Base-by-base conservation (phyloP, 345 rosid genomes). In the Xanthoceras sorbifolium region DNA sequence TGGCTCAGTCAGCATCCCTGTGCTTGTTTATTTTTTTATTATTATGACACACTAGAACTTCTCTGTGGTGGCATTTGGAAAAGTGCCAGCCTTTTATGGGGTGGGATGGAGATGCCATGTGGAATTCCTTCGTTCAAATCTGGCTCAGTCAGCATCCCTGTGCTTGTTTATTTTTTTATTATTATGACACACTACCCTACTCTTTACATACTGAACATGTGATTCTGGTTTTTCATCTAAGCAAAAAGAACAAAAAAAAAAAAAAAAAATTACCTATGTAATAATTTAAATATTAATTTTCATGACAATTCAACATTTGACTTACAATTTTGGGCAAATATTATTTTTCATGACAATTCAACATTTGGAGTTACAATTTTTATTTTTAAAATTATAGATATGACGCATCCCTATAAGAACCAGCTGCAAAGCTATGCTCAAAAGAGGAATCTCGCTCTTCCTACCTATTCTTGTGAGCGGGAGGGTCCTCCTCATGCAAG, bases 401-500 rank as follows among this genome's bases (percentile, higher is more conserved):
- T 38, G 48, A 75, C 73, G 7, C 81, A 77, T 38, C 55, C 76
- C 68, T 88, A 74, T 86, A 92, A 92, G 79, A 84, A 57, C 40
- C 83, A 79, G 32, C 55, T 92, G 71, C 93, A 88, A n/a, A 65
- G 31, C n/a, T 88, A 82, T 77, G 77, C 88, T 8, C 77, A 84
- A 69, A 90, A 89, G 87, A 86, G 79, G 68, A 77, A 82, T 60
- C 77, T 89, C 5, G 32, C 64, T 15, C 76, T 82, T 12, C 97
- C 94, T 0, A 42, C 64, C n/a, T 92, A 90, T 77, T 82, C 79
- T 59, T 64, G 78, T 74, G 91, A 88, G 71, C 72, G 81, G 32
- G 75, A 62, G 72, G 93, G 95, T 7, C 89, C 90, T 50, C 85
- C 90, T 54, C 97, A 92, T 87, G 89, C 89, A 67, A 67, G 76